A percentile compares a stretch with the other conserved stretches of the same genome.
Evolutionary conservation across 495 filamentous ascomycete species (phyloP).

Genomic region (Aspergillus indologenus): DNA sequence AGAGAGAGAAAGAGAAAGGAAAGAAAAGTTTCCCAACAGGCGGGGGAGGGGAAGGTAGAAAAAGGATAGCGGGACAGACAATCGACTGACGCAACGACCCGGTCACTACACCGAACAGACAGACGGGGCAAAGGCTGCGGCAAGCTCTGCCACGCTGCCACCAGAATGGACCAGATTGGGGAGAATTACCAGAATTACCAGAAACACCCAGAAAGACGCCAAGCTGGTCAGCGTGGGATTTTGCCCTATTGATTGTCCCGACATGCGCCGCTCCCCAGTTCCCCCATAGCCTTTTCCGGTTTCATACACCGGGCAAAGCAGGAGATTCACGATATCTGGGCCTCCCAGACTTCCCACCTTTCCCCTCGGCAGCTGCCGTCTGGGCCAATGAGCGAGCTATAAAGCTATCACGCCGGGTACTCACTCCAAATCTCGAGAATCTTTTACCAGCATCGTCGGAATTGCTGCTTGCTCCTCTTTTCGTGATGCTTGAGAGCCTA

Average conservation of each 20-base stretch:
- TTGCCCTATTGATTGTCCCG: slow-evolving; percentile 22
- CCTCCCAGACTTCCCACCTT: slow-evolving; percentile 1
- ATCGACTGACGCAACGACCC: slow-evolving; percentile 46
- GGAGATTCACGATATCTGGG: slow-evolving; percentile 45
- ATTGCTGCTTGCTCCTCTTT: slow-evolving; percentile 9
- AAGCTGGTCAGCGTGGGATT: slow-evolving; percentile 17
- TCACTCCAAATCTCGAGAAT: slow-evolving; percentile 34
- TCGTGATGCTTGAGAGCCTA: slow-evolving; percentile 13
- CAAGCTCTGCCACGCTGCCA: slow-evolving; percentile 10
- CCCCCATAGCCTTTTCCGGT: slow-evolving; percentile 43
- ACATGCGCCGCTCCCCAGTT: slow-evolving; percentile 34
- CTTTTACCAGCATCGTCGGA: slow-evolving; percentile 29
- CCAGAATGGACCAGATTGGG: not conserved
- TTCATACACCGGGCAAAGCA: slow-evolving; percentile 54
- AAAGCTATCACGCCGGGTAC: slow-evolving; percentile 22
- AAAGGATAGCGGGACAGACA: slow-evolving; percentile 20
- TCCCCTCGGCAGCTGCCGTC: slow-evolving; percentile 36
- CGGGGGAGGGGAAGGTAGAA: slow-evolving; percentile 31
- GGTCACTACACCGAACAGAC: slow-evolving; percentile 34
- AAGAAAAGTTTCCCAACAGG: slow-evolving; percentile 15
- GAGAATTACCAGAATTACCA: too few relatives aligned
- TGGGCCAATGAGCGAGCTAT: slow-evolving; percentile 32
- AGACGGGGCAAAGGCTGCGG: slow-evolving; percentile 28
- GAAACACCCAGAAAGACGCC: too few relatives aligned
- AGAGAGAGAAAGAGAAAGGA: slow-evolving; percentile 27